Evolutionary conservation across 2,329 filamentous ascomycete genomes (phyloP).

Genomic region (Cercospora sojina): DNA sequence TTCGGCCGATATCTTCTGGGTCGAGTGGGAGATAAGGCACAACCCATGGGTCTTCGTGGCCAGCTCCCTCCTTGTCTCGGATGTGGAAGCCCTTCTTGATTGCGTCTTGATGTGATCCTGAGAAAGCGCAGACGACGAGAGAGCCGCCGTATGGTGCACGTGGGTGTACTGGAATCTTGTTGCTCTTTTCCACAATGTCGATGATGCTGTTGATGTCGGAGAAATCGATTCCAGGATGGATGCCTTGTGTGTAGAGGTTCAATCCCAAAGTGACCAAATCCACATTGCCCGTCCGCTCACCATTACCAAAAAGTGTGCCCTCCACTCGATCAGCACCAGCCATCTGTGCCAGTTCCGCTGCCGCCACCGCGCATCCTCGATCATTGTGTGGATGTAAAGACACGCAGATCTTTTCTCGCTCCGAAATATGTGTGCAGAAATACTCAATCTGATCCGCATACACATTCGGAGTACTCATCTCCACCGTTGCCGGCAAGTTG

Average conservation of each 20-base stretch:
- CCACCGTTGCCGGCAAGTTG: slow-evolving; percentile 93
- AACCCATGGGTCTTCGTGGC: slow-evolving; percentile 70
- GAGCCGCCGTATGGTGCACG: slow-evolving; percentile 88
- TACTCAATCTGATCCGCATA: slow-evolving; percentile 97
- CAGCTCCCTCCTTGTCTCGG: slow-evolving; percentile 61
- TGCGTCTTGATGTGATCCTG: slow-evolving; percentile 88
- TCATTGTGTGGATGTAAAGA: slow-evolving; percentile 95
- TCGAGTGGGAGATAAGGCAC: slow-evolving; percentile 92
- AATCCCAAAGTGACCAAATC: slow-evolving; percentile 89
- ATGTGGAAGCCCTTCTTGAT: slow-evolving; percentile 85
- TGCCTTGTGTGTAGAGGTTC: slow-evolving; percentile 92
- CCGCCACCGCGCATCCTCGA: slow-evolving; percentile 82
- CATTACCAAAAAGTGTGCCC: slow-evolving; percentile 90
- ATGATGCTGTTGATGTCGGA: slow-evolving; percentile 85
- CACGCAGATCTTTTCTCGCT: slow-evolving; percentile 83
- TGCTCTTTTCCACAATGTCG: slow-evolving; percentile 84
- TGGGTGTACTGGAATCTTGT: slow-evolving; percentile 90
- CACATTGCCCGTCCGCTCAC: slow-evolving; percentile 92
- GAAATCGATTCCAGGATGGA: slow-evolving; percentile 83
- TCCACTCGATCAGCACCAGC: slow-evolving; percentile 92
- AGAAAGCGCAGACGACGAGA: slow-evolving; percentile 89
- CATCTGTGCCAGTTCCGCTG: slow-evolving; percentile 92
- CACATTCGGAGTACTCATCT: slow-evolving; percentile 90
- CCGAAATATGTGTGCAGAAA: slow-evolving; percentile 81
- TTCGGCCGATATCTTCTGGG: slow-evolving; percentile 87